A percentile compares a stretch with the other conserved stretches of the same genome.
Conservation (phyloP, 129 eudicot species). For the Mikania micrantha region DNA sequence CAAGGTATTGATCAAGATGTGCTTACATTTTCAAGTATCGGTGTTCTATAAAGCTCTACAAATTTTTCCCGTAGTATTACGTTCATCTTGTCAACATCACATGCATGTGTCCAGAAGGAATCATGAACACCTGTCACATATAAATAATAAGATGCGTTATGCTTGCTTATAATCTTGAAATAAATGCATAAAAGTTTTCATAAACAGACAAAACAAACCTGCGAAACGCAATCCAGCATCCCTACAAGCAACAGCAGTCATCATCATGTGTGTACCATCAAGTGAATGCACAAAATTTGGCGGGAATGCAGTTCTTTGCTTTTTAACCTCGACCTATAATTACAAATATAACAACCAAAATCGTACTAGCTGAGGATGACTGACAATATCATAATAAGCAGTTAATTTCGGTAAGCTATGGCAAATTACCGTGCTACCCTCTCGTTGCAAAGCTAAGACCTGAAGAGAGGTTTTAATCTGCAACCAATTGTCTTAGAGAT, state of each 20-base stretch:
- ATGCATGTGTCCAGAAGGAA: slow-evolving; percentile 97
- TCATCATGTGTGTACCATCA: slow-evolving; percentile 97
- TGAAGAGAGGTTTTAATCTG: slow-evolving; percentile 92
- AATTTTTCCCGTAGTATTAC: slow-evolving; percentile 71
- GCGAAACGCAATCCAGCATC: slow-evolving; percentile 92
- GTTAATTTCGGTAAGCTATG: neutral
- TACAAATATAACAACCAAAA: neutral
- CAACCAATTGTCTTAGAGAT: slow-evolving; percentile 22
- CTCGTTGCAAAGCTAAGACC: slow-evolving; percentile 69
- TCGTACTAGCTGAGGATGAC: neutral
- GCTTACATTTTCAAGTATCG: slow-evolving; percentile 84
- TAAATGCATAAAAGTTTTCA: neutral
- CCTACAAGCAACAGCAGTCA: slow-evolving; percentile 96
- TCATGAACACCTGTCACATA: slow-evolving; percentile 81
- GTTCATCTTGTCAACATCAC: slow-evolving; percentile 85
- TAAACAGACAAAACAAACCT: slow-evolving; percentile 36
- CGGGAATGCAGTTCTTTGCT: slow-evolving; percentile 92
- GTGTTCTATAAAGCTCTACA: slow-evolving; percentile 81
- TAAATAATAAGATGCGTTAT: slow-evolving; percentile 4
- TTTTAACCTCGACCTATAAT: slow-evolving; percentile 60
- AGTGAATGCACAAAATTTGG: slow-evolving; percentile 96
- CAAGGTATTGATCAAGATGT: neutral
- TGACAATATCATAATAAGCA: neutral
- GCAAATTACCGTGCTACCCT: slow-evolving; percentile 58
- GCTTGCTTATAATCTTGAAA: neutral